Evolutionary conservation across 176 grass and related monocot species (phyloP), one percentile per base, ranked within the genome.

Genomic region (Zoysia pacifica): DNA sequence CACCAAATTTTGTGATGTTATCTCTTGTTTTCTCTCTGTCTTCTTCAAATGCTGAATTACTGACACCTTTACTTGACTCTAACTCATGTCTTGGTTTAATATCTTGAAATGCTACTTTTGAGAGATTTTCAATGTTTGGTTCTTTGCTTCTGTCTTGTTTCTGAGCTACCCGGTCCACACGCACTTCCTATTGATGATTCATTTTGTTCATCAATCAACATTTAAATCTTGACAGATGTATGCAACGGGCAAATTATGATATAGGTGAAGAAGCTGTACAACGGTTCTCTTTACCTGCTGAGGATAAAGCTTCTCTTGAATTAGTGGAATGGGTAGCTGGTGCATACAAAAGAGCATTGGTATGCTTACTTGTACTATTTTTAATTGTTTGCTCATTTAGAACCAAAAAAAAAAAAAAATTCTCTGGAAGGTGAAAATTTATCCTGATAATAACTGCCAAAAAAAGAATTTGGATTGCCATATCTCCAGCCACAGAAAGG

Each of bases 291-390:
- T 87, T 97, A 82, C 80, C 91, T 60, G 82, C 89, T 53, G 95
- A 97, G 85, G 95, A 97, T 89, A 94, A 93, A 89, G 91, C 90
- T 79, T 87, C 88, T 77, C 91, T 97, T 83, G 87, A 97, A 76
- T 81, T 97, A 67, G 83, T 74, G 0, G 92, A 91, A 87, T 97
- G 95, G 95, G 87, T 90, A 72, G 84, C 94, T 84, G 85, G 87
- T 51, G 83, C 89, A 73, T 97, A 61, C 75, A 94, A 74, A 94
- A 91, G 78, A 93, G 87, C 88, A 90, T 82, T 87, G 85, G 89
- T 92, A 86, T 84, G 82, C 43, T 79, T 60, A 77, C 35, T 58
- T 11, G 54, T 75, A 50, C 64, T 28, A 41, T 45, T 44, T 63
- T 50, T 19, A 38, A 63, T 45, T 76, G 39, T 55, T 62, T 73